Percentiles rank a stretch among this genome's conserved stretches.
Evolutionary conservation across 2,329 filamentous ascomycete species (phyloP).

Genomic region (Xylariales sp.): DNA sequence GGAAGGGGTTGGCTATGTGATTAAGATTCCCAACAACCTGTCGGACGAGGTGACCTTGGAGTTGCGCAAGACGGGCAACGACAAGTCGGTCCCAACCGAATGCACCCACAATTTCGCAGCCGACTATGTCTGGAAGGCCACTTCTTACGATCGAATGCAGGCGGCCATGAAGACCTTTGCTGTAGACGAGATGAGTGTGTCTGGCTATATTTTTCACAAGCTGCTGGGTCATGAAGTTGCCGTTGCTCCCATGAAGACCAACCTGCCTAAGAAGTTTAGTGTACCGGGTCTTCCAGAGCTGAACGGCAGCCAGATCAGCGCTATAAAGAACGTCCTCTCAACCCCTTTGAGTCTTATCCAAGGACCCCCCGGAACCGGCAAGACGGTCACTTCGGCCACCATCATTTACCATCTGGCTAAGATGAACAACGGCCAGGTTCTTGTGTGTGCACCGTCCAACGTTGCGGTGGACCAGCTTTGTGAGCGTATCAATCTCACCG

Average conservation of each 20-base stretch:
- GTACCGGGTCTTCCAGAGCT: constrained; percentile 91
- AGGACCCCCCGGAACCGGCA: constrained; percentile 93
- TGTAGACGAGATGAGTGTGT: constrained; percentile 96
- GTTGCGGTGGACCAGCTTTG: constrained; percentile 97
- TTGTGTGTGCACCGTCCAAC: constrained; percentile 96
- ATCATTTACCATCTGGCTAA: constrained; percentile 98
- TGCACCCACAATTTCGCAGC: constrained; percentile 97
- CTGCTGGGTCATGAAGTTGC: constrained; percentile 93
- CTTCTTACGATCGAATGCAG: constrained; percentile 98
- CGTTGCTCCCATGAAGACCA: constrained; percentile 90
- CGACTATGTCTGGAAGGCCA: constrained; percentile 99
- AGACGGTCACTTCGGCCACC: constrained; percentile 96
- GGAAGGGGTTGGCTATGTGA: constrained; percentile 98
- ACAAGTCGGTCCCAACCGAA: constrained; percentile 93
- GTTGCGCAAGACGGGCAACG: constrained; percentile 86
- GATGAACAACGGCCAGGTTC: constrained; percentile 87
- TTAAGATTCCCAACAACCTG: constrained; percentile 99
- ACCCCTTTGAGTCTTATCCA: constrained; percentile 95
- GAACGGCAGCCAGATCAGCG: constrained; percentile 92
- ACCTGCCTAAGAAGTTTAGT: constrained; percentile 93
- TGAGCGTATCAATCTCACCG: constrained; percentile 91
- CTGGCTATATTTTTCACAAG: constrained; percentile 97
- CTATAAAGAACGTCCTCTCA: constrained; percentile 90
- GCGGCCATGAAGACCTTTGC: constrained; percentile 99
- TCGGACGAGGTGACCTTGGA: constrained; percentile 97